Conservation (phyloP, 257 asterid species). For the Agastache rugosa region DNA sequence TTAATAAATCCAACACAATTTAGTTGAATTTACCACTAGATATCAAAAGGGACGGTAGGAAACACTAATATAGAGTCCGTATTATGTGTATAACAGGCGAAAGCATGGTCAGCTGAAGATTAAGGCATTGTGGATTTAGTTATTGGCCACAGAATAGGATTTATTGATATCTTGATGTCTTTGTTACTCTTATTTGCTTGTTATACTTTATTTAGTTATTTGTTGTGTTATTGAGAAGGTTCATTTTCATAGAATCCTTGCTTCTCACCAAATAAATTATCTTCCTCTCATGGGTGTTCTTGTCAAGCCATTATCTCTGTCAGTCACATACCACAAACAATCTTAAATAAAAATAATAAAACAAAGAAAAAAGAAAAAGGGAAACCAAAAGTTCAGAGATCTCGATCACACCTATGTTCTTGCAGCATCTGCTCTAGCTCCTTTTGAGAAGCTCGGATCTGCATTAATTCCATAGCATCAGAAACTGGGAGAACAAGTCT, state of each 20-base stretch:
- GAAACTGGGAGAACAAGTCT: conserved; percentile 32
- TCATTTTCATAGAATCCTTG: too few relatives aligned
- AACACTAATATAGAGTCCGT: background rate
- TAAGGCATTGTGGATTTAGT: background rate
- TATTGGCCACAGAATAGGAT: background rate
- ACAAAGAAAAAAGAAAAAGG: background rate
- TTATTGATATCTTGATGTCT: background rate
- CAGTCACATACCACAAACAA: background rate
- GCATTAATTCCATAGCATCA: conserved; percentile 53
- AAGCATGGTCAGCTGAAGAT: background rate
- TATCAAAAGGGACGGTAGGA: background rate
- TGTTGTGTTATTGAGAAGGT: background rate
- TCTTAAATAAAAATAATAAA: background rate
- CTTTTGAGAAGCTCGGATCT: conserved; percentile 91
- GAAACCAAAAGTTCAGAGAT: background rate
- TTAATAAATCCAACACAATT: background rate
- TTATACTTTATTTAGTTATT: background rate
- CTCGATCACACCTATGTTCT: conserved; percentile 65
- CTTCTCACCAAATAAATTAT: background rate
- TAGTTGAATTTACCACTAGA: conserved; percentile 2
- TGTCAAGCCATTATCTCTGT: background rate
- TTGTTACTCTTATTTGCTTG: background rate
- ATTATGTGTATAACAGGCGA: background rate
- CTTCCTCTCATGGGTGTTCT: conserved; percentile 9
- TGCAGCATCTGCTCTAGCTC: conserved; percentile 83